Percentiles rank a stretch among this genome's conserved stretches.
Evolutionary conservation across 2,329 filamentous ascomycete species (phyloP).

Genomic region (Xylariaceae sp.): DNA sequence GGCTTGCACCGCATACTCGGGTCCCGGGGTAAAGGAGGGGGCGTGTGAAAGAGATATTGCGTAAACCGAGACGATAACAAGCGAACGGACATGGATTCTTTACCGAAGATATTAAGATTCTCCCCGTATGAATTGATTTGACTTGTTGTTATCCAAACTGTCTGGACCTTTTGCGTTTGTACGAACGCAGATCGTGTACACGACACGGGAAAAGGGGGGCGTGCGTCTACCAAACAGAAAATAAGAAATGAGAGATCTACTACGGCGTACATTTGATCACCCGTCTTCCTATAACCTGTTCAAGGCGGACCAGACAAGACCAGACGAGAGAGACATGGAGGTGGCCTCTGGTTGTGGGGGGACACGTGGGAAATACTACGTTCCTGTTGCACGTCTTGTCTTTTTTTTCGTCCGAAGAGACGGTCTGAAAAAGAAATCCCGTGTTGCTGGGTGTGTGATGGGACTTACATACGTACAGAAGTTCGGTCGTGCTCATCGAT

Average conservation of each 20-base stretch:
- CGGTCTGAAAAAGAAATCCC: background rate
- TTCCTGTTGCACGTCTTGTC: slow-evolving; percentile 1
- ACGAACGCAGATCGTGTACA: background rate
- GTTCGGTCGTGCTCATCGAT: background rate
- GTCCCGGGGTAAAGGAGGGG: background rate
- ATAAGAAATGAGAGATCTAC: too few relatives aligned
- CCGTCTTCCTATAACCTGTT: too few relatives aligned
- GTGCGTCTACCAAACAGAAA: background rate
- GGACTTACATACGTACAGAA: background rate
- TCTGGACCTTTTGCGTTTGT: background rate
- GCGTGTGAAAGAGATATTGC: background rate
- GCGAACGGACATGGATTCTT: background rate
- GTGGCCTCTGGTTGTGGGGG: slow-evolving; percentile 7
- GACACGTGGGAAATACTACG: slow-evolving; percentile 13
- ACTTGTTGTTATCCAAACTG: too few relatives aligned
- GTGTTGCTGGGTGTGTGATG: background rate
- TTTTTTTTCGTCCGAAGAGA: slow-evolving; percentile 3
- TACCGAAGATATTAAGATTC: background rate
- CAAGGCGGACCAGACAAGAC: background rate
- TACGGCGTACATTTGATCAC: too few relatives aligned
- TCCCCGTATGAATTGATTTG: background rate
- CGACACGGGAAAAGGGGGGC: slow-evolving; percentile 1
- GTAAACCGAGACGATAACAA: background rate
- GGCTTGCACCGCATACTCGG: slow-evolving; percentile 15
- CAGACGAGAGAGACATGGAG: background rate